Evolutionary conservation across 1,284 basidiomycete species (phyloP).

Genomic region (Apiotrichum akiyoshidainum): DNA sequence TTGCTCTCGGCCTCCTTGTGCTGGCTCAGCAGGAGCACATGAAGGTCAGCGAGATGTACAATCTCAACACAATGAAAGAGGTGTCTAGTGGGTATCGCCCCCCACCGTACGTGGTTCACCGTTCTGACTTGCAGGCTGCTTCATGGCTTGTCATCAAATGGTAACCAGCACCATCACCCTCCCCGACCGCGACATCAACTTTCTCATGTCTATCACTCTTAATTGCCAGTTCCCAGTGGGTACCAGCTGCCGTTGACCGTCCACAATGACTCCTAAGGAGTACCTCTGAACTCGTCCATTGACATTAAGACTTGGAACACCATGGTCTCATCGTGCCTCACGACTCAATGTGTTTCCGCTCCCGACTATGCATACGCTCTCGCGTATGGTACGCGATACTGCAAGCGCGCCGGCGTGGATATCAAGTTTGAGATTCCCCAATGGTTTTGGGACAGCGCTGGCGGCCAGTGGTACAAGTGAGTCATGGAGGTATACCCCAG

Average conservation of each 20-base stretch:
- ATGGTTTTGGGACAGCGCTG: slow-evolving; percentile 21
- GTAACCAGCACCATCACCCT: slow-evolving; percentile 16
- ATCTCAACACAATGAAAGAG: slow-evolving; percentile 16
- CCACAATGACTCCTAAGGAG: background rate
- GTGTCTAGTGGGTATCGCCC: slow-evolving; percentile 20
- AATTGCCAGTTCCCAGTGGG: slow-evolving; percentile 35
- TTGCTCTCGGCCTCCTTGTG: slow-evolving; percentile 13
- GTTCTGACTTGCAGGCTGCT: slow-evolving; percentile 24
- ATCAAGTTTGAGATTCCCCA: slow-evolving; percentile 25
- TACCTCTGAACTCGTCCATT: background rate
- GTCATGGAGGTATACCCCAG: slow-evolving; percentile 6
- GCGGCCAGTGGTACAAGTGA: slow-evolving; percentile 38
- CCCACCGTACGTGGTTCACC: background rate
- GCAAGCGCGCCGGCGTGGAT: slow-evolving; percentile 31
- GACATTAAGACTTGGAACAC: slow-evolving; percentile 20
- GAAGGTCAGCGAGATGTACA: slow-evolving; percentile 15
- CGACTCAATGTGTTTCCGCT: slow-evolving; percentile 28
- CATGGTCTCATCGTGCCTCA: slow-evolving; percentile 30
- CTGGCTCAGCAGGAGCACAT: slow-evolving; percentile 11
- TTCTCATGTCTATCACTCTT: slow-evolving; percentile 17
- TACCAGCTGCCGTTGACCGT: background rate
- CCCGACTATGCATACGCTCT: slow-evolving; percentile 43
- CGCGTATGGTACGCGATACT: slow-evolving; percentile 35
- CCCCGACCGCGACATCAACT: slow-evolving; percentile 16
- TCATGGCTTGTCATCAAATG: slow-evolving; percentile 26